Percentiles rank a stretch among this genome's conserved stretches.
Evolutionary conservation across 257 asterid genomes (phyloP).

Genomic region (Knoxia roxburghii): DNA sequence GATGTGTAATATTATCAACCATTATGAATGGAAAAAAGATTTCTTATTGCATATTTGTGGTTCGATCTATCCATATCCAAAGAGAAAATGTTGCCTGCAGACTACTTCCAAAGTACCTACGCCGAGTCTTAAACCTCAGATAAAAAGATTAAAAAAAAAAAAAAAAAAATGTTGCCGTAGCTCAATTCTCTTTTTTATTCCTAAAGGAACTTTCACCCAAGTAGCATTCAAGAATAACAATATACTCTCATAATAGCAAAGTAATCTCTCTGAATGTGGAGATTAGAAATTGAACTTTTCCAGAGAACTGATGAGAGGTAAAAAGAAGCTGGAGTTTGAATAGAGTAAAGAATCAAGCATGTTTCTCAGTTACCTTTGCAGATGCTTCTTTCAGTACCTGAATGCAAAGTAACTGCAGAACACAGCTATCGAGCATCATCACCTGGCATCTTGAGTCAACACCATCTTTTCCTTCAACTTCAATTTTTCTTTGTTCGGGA

Average conservation of each 20-base stretch:
- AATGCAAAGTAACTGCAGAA: conserved; percentile 26
- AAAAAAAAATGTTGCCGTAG: background rate
- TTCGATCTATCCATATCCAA: background rate
- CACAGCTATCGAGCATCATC: conserved; percentile 22
- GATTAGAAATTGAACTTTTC: background rate
- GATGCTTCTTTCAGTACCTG: conserved; percentile 23
- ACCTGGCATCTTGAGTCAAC: conserved; percentile 24
- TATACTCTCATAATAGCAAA: background rate
- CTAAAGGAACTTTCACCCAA: background rate
- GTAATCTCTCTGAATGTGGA: background rate
- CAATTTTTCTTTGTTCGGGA: conserved; percentile 8
- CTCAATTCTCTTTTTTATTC: background rate
- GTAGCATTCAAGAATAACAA: background rate
- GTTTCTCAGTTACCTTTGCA: conserved; percentile 8
- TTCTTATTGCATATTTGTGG: background rate
- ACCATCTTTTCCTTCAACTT: background rate
- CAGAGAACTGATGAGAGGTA: background rate
- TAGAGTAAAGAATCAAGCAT: conserved; percentile 7
- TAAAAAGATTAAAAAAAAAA: background rate
- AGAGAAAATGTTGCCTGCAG: too few species aligned
- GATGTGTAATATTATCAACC: background rate
- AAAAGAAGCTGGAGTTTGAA: background rate
- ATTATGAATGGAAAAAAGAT: background rate
- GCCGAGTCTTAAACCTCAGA: background rate
- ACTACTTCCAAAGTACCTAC: background rate